Evolutionary conservation across 2,329 filamentous ascomycete genomes (phyloP).

Genomic region (Epichloe glyceriae): DNA sequence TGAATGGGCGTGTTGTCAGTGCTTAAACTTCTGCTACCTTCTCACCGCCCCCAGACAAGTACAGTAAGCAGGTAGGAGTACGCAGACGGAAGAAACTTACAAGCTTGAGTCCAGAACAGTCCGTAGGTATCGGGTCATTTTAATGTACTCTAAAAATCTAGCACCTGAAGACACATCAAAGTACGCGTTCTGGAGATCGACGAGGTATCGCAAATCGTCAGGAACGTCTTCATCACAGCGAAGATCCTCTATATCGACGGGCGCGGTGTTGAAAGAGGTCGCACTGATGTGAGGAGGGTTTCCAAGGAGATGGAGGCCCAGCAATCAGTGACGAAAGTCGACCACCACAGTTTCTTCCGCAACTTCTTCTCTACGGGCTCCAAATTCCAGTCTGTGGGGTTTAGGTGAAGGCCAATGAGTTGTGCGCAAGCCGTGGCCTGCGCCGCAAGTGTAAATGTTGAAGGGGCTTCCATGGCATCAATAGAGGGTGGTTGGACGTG

Average conservation of each 20-base stretch:
- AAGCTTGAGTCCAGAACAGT: constrained; percentile 21
- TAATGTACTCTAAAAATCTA: constrained; percentile 24
- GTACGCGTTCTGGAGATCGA: constrained; percentile 19
- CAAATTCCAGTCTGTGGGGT: constrained; percentile 28
- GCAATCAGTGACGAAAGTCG: constrained; percentile 26
- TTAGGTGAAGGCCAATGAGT: constrained; percentile 32
- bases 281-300: constrained; percentile 31
- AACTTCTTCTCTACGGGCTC: constrained; percentile 28
- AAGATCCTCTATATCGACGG: constrained; percentile 28
- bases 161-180: constrained; percentile 23
- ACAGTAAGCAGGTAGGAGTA: background rate
- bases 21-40: too few relatives aligned
- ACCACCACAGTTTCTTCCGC: constrained; percentile 34
- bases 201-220: constrained; percentile 19
- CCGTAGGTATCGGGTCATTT: constrained; percentile 18
- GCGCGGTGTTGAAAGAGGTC: constrained; percentile 26
- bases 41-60: background rate
- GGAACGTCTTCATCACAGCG: constrained; percentile 29
- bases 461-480: constrained; percentile 32
- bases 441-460: constrained; percentile 29
- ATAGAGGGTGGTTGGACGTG: constrained; percentile 32
- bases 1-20: constrained; percentile 8
- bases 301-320: constrained; percentile 34
- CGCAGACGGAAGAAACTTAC: constrained; percentile 12
- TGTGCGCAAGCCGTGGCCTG: constrained; percentile 32